phyloP scores from a whole-genome alignment of 257 asterid species.

The Linaria vulgaris region DNA sequence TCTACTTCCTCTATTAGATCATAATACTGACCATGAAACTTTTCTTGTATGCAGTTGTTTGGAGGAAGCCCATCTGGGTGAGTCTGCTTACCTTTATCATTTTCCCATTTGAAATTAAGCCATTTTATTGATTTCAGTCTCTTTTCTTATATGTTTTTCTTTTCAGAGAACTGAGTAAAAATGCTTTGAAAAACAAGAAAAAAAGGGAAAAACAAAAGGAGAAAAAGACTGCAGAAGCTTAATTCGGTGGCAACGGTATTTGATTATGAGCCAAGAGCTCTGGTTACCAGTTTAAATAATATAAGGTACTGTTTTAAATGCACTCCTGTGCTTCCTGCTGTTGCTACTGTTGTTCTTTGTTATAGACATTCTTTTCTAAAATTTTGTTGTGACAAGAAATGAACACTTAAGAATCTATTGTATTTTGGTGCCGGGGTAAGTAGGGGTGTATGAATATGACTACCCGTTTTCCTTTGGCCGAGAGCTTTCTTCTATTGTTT shows the following conservation, averaged over 20 bases:
- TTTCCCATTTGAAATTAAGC: not conserved
- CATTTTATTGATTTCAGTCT: constrained; percentile 17
- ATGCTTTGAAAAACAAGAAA: constrained; percentile 80
- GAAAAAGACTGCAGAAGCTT: constrained; percentile 73
- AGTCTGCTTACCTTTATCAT: constrained; percentile 22
- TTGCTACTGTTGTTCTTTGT: too few species aligned
- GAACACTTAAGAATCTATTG: not conserved
- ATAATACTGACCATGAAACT: constrained; percentile 26
- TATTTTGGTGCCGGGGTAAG: too few species aligned
- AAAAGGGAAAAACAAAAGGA: constrained; percentile 84
- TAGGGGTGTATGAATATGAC: too few species aligned
- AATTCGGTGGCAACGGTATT: constrained; percentile 30
- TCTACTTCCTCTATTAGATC: not conserved
- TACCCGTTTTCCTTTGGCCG: too few species aligned
- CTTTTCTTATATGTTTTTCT: not conserved
- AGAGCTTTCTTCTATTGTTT: too few species aligned
- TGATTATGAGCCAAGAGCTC: constrained; percentile 17
- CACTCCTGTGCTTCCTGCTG: too few species aligned
- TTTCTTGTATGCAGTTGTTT: constrained; percentile 53
- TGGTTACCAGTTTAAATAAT: not conserved
- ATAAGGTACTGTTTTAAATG: not conserved
- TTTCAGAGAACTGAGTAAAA: constrained; percentile 80
- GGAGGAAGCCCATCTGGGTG: constrained; percentile 79
- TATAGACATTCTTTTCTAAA: not conserved
- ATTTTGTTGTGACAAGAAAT: not conserved